Conservation (phyloP, 768 basidiomycete species). For the Mycena rebaudengoi region DNA sequence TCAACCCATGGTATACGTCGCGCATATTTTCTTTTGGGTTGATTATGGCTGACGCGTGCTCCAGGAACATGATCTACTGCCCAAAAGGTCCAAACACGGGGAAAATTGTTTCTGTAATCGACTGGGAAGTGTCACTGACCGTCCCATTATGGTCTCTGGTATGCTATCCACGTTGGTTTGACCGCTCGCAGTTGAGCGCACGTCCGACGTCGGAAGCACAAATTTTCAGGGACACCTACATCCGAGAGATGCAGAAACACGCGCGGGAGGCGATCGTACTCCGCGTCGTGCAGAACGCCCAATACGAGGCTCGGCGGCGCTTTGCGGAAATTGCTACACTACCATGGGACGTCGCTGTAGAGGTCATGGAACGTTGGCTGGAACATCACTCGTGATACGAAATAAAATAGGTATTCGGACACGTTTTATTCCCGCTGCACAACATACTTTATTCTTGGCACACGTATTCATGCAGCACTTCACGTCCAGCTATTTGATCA, state of each 20-base stretch:
- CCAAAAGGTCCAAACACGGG: constrained; percentile 29
- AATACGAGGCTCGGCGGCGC: constrained; percentile 23
- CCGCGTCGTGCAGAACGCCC: constrained; percentile 30
- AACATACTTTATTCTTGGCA: not conserved
- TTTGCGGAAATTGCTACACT: constrained; percentile 29
- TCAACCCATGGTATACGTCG: constrained; percentile 25
- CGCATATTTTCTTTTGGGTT: not conserved
- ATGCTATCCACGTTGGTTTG: constrained; percentile 33
- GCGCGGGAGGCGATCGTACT: constrained; percentile 26
- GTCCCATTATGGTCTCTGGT: constrained; percentile 32
- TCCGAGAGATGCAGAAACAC: constrained; percentile 31
- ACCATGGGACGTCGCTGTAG: constrained; percentile 28
- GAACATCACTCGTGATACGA: not conserved
- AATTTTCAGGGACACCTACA: constrained; percentile 31
- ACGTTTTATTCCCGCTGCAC: not conserved
- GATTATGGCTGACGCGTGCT: not conserved
- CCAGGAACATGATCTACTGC: constrained; percentile 31
- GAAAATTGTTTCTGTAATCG: constrained; percentile 28
- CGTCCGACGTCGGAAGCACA: constrained; percentile 25
- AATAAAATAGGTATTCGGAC: not conserved
- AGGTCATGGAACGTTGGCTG: constrained; percentile 27
- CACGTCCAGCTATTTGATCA: not conserved
- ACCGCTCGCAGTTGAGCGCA: not conserved
- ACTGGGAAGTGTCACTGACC: constrained; percentile 32
- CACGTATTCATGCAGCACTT: not conserved